These are phyloP conservation scores for Chloranthus sessilifolius DNA, from an alignment of 164 flowering plant species.

Conservation along the genomic window DNA sequence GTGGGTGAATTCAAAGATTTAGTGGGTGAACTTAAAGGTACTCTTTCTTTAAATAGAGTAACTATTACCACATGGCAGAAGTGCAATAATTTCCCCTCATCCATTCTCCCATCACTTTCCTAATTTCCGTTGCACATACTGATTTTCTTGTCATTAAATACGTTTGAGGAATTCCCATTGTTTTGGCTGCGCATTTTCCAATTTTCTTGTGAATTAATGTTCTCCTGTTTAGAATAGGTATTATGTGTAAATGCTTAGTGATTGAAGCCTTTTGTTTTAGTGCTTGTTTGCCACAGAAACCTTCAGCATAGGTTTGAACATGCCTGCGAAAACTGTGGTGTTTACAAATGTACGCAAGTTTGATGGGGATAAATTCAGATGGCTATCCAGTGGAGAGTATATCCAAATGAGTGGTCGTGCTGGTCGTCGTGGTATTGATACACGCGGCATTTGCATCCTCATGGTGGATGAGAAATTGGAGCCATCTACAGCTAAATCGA, in stretches of 20 bases:
- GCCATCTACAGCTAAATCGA: conserved; percentile 92
- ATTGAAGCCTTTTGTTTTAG: conserved; percentile 31
- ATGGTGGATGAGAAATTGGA: conserved; percentile 99
- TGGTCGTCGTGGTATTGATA: conserved; percentile 97
- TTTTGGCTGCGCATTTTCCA: neutral
- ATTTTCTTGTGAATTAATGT: too few relatives aligned
- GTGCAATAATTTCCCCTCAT: too few relatives aligned
- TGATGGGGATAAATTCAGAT: conserved; percentile 99
- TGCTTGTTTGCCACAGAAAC: conserved; percentile 99
- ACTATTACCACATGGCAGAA: neutral
- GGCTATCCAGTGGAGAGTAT: conserved; percentile 98
- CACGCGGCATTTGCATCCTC: conserved; percentile 92
- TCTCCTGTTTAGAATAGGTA: neutral
- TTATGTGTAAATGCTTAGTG: neutral
- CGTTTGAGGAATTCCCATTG: too few relatives aligned
- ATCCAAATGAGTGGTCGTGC: conserved; percentile 99
- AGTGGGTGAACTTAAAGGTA: too few relatives aligned
- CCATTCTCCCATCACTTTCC: too few relatives aligned
- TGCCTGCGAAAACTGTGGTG: conserved; percentile 99
- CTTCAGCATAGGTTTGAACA: conserved; percentile 97
- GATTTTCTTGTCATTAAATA: too few relatives aligned
- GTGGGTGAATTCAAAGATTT: too few relatives aligned
- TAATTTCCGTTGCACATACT: too few relatives aligned
- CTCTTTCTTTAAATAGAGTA: too few relatives aligned
- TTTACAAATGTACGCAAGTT: conserved; percentile 96